phyloP scores from a whole-genome alignment of 2,329 filamentous ascomycete species.

The Dactylonectria macrodidyma region DNA sequence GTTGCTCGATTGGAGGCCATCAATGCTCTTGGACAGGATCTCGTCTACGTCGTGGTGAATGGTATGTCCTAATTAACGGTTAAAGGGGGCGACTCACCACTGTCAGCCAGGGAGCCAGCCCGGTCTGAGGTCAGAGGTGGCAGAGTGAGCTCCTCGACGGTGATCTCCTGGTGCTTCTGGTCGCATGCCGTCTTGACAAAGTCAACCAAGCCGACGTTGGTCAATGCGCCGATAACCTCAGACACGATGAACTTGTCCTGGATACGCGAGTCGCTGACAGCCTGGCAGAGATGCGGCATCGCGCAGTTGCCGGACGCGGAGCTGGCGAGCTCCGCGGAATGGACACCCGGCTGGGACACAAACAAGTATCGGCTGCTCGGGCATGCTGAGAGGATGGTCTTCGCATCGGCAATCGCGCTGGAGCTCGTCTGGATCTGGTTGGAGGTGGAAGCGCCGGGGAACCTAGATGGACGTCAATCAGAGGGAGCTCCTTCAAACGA shows the following conservation, averaged over 20 bases:
- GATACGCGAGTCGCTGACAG: slow-evolving; percentile 54
- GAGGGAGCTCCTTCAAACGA: slow-evolving; percentile 41
- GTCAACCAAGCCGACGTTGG: slow-evolving; percentile 57
- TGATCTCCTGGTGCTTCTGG: slow-evolving; percentile 53
- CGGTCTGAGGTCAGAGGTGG: slow-evolving; percentile 58
- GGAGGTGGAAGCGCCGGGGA: slow-evolving; percentile 52
- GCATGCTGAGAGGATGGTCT: slow-evolving; percentile 74
- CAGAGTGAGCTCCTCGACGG: slow-evolving; percentile 59
- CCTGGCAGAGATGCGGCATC: slow-evolving; percentile 67
- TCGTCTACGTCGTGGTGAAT: slow-evolving; percentile 56
- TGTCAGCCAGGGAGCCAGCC: slow-evolving; percentile 62
- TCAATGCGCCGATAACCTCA: slow-evolving; percentile 69
- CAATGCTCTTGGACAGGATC: slow-evolving; percentile 66
- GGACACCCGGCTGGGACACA: slow-evolving; percentile 82
- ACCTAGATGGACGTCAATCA: slow-evolving; percentile 46
- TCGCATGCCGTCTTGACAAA: slow-evolving; percentile 65
- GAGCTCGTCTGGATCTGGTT: slow-evolving; percentile 66
- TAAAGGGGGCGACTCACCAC: slow-evolving; percentile 57
- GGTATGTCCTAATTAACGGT: neutral
- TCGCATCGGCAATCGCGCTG: slow-evolving; percentile 59
- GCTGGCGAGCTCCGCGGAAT: slow-evolving; percentile 74
- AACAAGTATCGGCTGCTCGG: slow-evolving; percentile 84
- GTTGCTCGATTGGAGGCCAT: slow-evolving; percentile 54
- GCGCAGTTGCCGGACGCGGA: slow-evolving; percentile 63
- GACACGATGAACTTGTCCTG: slow-evolving; percentile 64